Base-by-base conservation (phyloP, 192 early-diverging fungal genomes). In the Coemansia sp. region DNA sequence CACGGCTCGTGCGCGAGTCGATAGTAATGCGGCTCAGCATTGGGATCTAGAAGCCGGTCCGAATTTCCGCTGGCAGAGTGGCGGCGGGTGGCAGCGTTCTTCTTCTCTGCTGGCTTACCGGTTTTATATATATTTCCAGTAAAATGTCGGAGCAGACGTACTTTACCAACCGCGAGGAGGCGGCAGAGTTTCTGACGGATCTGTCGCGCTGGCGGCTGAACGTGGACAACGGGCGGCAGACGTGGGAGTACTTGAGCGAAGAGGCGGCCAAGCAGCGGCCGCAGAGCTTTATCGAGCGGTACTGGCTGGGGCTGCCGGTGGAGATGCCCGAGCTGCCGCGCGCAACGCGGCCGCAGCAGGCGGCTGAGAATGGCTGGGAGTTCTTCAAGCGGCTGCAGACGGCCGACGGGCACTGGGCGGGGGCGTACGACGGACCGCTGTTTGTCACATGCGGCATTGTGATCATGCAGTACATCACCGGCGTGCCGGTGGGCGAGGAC, bases 401-500 rank as follows among this genome's bases (percentile, higher is more conserved):
- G 5, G 81, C 82, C 28, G 92, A 94, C 57, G 96, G 96, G 5
- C 94, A 96, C 79, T 99, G 90, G 87, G 87, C 89, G 2, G 94
- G 93, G 34, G 90, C 93, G 50, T 97, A 96, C 76, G 94, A 92
- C 54, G 96, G 96, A 2, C 96, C 96, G 29, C 88, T 97, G 87
- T 99, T 99, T 78, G 68, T 97, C 35, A 84, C 93, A 25, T 93
- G 94, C 12, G 96, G 96, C 21, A 54, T 97, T 1, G 83, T 92
- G 20, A 91, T 99, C 49, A 70, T 86, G 39, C 87, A 90, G 79
- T 93, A 96, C 65, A 85, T 96, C 53, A 92, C 91, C 0, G 83
- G 85, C 19, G 62, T 84, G 4, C 61, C 75, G 38, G 80, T 90
- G 28, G 83, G 81, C 12, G 78, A 88, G 5, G 78, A 79, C 20